phyloP scores from a whole-genome alignment of 2,329 filamentous ascomycete genomes.

The Pseudocercospora musae region DNA sequence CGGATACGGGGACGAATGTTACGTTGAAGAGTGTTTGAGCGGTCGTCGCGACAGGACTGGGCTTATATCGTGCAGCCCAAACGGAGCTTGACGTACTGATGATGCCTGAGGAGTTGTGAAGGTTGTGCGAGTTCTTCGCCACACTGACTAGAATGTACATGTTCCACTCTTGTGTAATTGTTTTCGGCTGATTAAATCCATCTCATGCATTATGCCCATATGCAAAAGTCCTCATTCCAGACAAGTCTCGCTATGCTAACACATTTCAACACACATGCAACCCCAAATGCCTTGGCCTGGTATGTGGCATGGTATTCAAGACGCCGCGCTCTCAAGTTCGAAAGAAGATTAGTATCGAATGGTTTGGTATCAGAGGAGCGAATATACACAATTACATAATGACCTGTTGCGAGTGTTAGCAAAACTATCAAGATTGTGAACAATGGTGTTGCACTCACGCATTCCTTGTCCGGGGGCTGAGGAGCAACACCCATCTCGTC shows the following conservation, averaged over 20 bases:
- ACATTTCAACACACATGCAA: neutral
- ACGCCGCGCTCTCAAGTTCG: neutral
- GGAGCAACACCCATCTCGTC: conserved; percentile 96
- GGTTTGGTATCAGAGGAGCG: neutral
- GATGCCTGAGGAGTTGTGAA: neutral
- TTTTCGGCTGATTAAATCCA: neutral
- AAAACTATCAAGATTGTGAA: neutral
- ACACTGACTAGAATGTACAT: neutral
- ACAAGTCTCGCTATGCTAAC: neutral
- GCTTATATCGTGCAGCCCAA: no score
- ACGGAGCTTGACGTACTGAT: neutral
- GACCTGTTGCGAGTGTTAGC: neutral
- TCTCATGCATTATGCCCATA: neutral
- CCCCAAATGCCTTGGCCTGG: neutral
- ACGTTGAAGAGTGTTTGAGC: conserved; percentile 39
- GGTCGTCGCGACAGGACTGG: no score
- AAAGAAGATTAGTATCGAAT: neutral
- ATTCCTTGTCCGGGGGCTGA: conserved; percentile 81
- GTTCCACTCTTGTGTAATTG: neutral
- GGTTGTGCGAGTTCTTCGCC: neutral
- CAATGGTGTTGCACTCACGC: conserved; percentile 52
- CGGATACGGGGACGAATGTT: conserved; percentile 38
- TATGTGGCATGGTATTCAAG: neutral
- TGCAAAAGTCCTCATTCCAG: neutral
- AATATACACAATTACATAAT: neutral